A percentile compares a stretch with the other conserved stretches of the same genome.
These are phyloP conservation scores for Leptographium flavum DNA, from an alignment of 2,329 filamentous ascomycete species.

Conservation along the genomic window DNA sequence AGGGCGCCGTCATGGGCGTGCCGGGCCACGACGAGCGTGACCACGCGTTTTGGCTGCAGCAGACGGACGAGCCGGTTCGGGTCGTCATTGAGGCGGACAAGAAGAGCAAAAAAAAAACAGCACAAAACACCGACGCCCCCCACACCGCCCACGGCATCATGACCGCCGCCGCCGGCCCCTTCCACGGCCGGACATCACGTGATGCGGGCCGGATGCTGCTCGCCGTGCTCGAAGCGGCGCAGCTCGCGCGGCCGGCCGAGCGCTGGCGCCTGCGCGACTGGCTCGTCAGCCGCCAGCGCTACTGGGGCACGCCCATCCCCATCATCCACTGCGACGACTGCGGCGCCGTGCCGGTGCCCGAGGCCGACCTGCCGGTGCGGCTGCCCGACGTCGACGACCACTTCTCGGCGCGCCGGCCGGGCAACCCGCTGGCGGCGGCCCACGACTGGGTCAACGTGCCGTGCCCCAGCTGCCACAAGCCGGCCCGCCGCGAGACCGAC, in stretches of 20 bases:
- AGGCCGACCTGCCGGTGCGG: constrained; percentile 59
- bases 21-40: constrained; percentile 74
- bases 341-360: constrained; percentile 66
- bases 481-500: constrained; percentile 72
- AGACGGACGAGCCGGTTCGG: constrained; percentile 46
- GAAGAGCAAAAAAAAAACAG: constrained; percentile 20
- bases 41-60: constrained; percentile 64
- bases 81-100: constrained; percentile 44
- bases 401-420: constrained; percentile 53
- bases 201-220: constrained; percentile 50
- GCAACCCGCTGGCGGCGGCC: constrained; percentile 62
- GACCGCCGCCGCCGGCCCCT: constrained; percentile 49
- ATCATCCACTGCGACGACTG: constrained; percentile 70
- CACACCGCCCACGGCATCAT: constrained; percentile 54
- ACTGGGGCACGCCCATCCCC: constrained; percentile 84
- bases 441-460: constrained; percentile 59
- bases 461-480: constrained; percentile 58
- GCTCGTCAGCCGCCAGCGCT: constrained; percentile 83
- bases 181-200: constrained; percentile 46
- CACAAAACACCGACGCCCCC: constrained; percentile 30
- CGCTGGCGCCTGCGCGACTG: constrained; percentile 78
- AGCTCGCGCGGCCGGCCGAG: constrained; percentile 47
- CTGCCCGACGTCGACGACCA: constrained; percentile 56
- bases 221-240: constrained; percentile 35
- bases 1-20: constrained; percentile 84